Evolutionary conservation across 768 basidiomycete species (phyloP), one percentile per base, ranked within the genome.

Genomic region (Gloeostereum incarnatum): DNA sequence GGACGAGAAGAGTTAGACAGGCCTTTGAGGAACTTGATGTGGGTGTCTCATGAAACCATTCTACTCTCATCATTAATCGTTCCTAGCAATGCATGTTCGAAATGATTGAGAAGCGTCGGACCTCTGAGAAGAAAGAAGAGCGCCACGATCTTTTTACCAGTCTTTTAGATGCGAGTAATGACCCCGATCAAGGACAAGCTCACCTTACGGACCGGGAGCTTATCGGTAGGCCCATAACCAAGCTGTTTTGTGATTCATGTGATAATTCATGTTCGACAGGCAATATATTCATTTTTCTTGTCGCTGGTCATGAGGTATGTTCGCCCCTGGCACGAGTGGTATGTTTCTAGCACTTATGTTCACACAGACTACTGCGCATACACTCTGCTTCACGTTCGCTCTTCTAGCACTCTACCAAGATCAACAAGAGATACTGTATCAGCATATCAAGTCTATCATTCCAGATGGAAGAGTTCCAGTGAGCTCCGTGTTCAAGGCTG

Each of bases 241-340:
- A n/a, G n/a, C n/a, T n/a, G n/a, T n/a, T n/a, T n/a, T n/a, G n/a
- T n/a, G n/a, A n/a, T n/a, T n/a, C n/a, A n/a, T n/a, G n/a, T n/a
- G n/a, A n/a, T n/a, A n/a, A n/a, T n/a, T n/a, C n/a, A n/a, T n/a
- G n/a, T n/a, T 46, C 35, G 22, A 42, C 32, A 62, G 67, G 63
- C 16, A 71, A 71, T 48, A 60, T 68, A n/a, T 71, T 64, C 38
- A 63, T 69, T 14, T 71, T 68, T 42, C 47, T 79, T n/a, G 50
- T 81, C 16, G 79, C 78, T 17, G 77, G 78, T 6, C 73, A 78
- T 41, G 77, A 77, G 59, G 73, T 73, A 40, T 11, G 49, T 42
- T 17, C 27, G 26, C 42, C 40, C 44, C 2, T 24, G 54, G 29
- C 29, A 30, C 17, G n/a, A n/a, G n/a, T n/a, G n/a, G n/a, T n/a